Evolutionary conservation across 1,284 basidiomycete species (phyloP), one percentile per base, ranked within the genome.

Genomic region (Leccinum pachyderme): DNA sequence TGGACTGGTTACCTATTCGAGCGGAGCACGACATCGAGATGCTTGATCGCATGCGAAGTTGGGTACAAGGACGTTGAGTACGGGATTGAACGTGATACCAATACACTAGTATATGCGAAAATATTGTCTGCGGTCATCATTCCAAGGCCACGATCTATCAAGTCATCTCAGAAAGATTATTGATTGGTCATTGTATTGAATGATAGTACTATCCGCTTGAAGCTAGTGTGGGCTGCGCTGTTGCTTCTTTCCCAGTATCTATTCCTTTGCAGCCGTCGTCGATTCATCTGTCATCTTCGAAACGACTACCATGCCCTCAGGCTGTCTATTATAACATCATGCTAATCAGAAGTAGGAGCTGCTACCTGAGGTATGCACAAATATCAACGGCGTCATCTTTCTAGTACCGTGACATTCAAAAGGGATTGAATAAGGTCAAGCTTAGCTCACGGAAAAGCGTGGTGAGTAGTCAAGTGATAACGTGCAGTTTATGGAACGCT

Each of bases 391-490:
- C 65, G 4, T 52, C 86, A 31, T 90, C 89, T 0, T 69, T 83
- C 47, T 75, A 41, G 89, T 93, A 0, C 87, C 90, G 73, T 94
- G 90, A 89, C 70, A 89, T 96, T 63, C 84, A 84, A 63, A 75
- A 71, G 50, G 71, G 85, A 71, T 93, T 96, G 84, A 83, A 87
- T 65, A 76, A 81, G 61, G 87, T 83, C 29, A 88, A 92, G 62
- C 82, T 87, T 0, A 68, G 62, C 82, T 87, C 1, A 68, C 46
- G 81, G 92, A 55, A 90, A 83, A 72, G 83, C 81, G 18, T 75
- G 84, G 81, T 84, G 56, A 59, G 76, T 18, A 18, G 18, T 18
- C 18, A 18, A 18, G 18, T 71, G 25, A 2, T 37, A 3, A 2
- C n/a, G 3, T 46, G 48, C 4, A 5, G 12, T 15, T 28, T 31